phyloP scores from a whole-genome alignment of 345 rosid genomes.

The Capsella bursapastoris region DNA sequence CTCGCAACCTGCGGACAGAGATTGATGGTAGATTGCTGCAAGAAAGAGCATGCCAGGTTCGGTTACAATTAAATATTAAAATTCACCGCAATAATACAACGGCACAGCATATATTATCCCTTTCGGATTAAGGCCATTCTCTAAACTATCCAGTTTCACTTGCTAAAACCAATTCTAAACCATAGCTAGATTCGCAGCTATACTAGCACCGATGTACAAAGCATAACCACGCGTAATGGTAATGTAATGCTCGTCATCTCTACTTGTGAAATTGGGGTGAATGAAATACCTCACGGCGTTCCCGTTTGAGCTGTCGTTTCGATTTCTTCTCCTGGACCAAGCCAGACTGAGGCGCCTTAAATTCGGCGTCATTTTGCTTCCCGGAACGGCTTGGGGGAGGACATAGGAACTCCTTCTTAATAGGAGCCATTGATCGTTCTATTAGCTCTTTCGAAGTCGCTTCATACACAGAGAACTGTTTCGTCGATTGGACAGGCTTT shows the following conservation, averaged over 20 bases:
- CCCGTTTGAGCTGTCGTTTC: slow-evolving; percentile 92
- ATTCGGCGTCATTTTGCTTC: slow-evolving; percentile 45
- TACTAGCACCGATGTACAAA: not conserved
- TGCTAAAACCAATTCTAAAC: not conserved
- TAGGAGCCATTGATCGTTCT: slow-evolving; percentile 78
- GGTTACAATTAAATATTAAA: not conserved
- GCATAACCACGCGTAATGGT: not conserved
- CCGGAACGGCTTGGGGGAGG: slow-evolving; percentile 62
- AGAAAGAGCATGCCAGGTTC: slow-evolving; percentile 2
- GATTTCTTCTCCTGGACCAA: slow-evolving; percentile 82
- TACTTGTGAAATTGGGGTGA: not conserved
- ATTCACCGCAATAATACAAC: too few relatives aligned
- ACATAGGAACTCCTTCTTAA: slow-evolving; percentile 71
- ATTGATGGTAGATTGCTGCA: slow-evolving; percentile 58
- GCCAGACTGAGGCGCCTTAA: slow-evolving; percentile 41
- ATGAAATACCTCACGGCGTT: slow-evolving; percentile 65
- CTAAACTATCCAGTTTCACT: not conserved
- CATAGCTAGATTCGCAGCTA: slow-evolving; percentile 3
- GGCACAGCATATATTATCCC: not conserved
- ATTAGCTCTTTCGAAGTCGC: slow-evolving; percentile 71
- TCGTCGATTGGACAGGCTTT: slow-evolving; percentile 25
- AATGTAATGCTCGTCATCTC: not conserved
- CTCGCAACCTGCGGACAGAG: slow-evolving; percentile 77
- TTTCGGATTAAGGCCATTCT: not conserved
- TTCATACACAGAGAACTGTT: slow-evolving; percentile 43